Evolutionary conservation across 176 grass and related monocot genomes (phyloP), one percentile per base, ranked within the genome.

Genomic region (Lolium rigidum): DNA sequence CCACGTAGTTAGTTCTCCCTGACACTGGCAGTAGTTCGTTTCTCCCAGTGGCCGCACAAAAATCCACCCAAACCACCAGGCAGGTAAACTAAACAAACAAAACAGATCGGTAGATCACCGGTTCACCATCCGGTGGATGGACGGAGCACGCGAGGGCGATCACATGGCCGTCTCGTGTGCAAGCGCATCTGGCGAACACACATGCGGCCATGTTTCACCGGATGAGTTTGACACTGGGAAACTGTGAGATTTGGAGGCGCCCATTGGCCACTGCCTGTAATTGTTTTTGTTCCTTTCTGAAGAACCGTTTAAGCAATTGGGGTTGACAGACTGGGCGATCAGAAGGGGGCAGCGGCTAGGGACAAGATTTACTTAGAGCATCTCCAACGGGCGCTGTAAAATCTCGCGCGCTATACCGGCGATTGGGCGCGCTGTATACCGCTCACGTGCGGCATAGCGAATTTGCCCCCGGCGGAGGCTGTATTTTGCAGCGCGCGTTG

Each of bases 131-230:
- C 15, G 31, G 35, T 82, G 51, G 25, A 66, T 78, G 63, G 17
- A 18, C 21, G 16, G 49, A 20, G 49, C 49, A 51, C 49, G 81
- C n/a, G 20, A 80, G 24, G 47, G 35, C 15, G 15, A 22, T 74
- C 89, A 87, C 84, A 83, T 90, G 85, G 72, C 10, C 0, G 22
- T 5, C 46, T 6, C 80, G 86, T 87, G 89, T 87, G 84, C 31
- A 35, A 35, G 31, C 46, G 8, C 24, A 28, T 79, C 66, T 74
- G 89, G 17, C 66, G 10, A 83, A 38, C 9, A 74, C 84, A 74
- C 47, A 83, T 78, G 88, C 37, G 6, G 12, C 17, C 59, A 55
- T 63, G 44, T 71, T 84, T 88, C 81, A 80, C 25, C 22, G 12
- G 46, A 52, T 38, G 54, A 35, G 81, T 74, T 49, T 74, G 89